Evolutionary conservation across 495 filamentous ascomycete genomes (phyloP), one percentile per base, ranked within the genome.

Genomic region (Rusavskia elegans): DNA sequence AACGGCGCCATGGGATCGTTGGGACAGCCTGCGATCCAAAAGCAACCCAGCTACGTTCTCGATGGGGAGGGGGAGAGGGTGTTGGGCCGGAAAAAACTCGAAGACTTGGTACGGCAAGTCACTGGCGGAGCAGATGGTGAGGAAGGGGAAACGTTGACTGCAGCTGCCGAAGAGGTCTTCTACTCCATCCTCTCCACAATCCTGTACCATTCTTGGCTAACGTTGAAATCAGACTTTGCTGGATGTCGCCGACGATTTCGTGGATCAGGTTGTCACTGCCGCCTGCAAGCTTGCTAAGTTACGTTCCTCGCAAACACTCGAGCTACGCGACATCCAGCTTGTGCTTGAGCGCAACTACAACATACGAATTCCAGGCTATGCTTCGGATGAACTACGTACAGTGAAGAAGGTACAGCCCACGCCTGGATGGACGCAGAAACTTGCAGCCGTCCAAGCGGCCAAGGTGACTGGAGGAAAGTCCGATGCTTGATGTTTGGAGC

Each of bases 281-380:
- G 88, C 92, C 29, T 98, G 92, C 68, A 84, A 84, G 56, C 80
- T 94, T 49, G 87, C 92, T 60, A 98, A 97, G 67, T 78, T 93
- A 42, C 84, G 92, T 25, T 82, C 83, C n/a, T 87, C 85, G 11
- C 84, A 86, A 52, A 79, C 81, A 0, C 81, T 98, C 8, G 92
- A 98, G 57, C 82, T 95, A 46, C 85, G 88, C 55, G 92, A 98
- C 63, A 77, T 98, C 48, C 92, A 96, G 68, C 82, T 96, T 32
- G 82, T 95, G 23, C 82, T 98, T 17, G 92, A 98, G 70, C 85
- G 93, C 52, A 89, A 88, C 64, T 96, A 93, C 78, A 96, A 97
- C 67, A 97, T 97, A 70, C 85, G 92, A 52, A 87, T 96, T 53
- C 94, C 92, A 0, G 92, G 92, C 35, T 96, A 93, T 67, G 81